A percentile compares a stretch with the other conserved stretches of the same genome.
phyloP scores from a whole-genome alignment of 768 basidiomycete genomes.

The Termitomyces sp. region DNA sequence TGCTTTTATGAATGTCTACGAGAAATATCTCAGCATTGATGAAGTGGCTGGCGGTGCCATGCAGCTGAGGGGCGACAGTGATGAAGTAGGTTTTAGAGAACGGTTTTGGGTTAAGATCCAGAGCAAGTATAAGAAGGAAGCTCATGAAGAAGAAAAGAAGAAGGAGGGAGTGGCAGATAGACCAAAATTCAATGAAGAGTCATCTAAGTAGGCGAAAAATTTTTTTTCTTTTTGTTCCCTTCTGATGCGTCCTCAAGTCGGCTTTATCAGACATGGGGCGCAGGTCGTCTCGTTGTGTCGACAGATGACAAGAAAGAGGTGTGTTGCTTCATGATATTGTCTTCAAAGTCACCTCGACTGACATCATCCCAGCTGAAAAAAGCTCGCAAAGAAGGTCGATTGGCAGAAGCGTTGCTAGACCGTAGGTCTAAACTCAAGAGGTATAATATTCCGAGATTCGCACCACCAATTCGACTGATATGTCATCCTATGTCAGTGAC shows the following conservation, averaged over 20 bases:
- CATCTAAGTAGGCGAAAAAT: slow-evolving; percentile 55
- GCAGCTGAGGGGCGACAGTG: slow-evolving; percentile 77
- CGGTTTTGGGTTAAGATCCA: slow-evolving; percentile 90
- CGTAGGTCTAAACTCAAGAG: slow-evolving; percentile 82
- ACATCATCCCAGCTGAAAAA: slow-evolving; percentile 55
- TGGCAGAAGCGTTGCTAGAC: slow-evolving; percentile 76
- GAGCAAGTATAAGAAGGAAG: slow-evolving; percentile 83
- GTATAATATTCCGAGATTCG: slow-evolving; percentile 26
- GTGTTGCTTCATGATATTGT: slow-evolving; percentile 18
- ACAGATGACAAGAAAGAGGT: slow-evolving; percentile 70
- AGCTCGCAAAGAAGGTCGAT: slow-evolving; percentile 73
- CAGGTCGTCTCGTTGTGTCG: slow-evolving; percentile 68
- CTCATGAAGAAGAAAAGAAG: slow-evolving; percentile 70
- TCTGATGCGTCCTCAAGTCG: slow-evolving; percentile 36
- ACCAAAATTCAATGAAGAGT: slow-evolving; percentile 62
- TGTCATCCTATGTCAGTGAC: slow-evolving; percentile 27
- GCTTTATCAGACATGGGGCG: slow-evolving; percentile 81
- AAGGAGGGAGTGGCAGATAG: slow-evolving; percentile 50
- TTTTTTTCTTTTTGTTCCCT: slow-evolving; percentile 3
- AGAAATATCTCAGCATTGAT: slow-evolving; percentile 82
- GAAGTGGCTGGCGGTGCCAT: slow-evolving; percentile 81
- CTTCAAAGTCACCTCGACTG: not conserved
- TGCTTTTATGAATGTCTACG: slow-evolving; percentile 84
- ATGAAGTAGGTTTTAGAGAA: slow-evolving; percentile 80
- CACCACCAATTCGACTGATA: not conserved